Percentiles rank a stretch among this genome's conserved stretches.
Conservation (phyloP, 1,284 basidiomycete species). For the Serendipita sp. region DNA sequence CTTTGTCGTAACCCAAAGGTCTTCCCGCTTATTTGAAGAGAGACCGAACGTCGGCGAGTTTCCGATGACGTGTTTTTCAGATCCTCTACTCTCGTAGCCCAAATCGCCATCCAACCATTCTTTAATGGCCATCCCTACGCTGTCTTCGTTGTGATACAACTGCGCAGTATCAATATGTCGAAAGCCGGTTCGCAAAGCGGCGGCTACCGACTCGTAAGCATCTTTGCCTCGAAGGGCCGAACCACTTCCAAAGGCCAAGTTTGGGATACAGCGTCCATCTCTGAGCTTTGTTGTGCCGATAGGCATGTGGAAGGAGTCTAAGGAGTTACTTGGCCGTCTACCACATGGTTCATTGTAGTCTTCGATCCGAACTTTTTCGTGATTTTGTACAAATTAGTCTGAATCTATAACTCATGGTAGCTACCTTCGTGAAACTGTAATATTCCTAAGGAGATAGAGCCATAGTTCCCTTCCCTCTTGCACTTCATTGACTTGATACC, state of each 20-base stretch:
- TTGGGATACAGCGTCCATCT: slow-evolving; percentile 42
- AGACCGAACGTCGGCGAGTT: slow-evolving; percentile 32
- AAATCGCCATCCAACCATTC: slow-evolving; percentile 16
- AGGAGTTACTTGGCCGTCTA: no score
- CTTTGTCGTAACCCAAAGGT: slow-evolving; percentile 46
- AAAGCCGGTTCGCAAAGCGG: slow-evolving; percentile 33
- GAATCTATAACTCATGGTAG: no score
- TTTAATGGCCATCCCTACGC: slow-evolving; percentile 34
- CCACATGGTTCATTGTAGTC: no score
- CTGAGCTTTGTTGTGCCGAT: slow-evolving; percentile 28
- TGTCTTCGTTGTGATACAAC: slow-evolving; percentile 33
- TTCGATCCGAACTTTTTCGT: no score
- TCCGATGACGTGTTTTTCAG: slow-evolving; percentile 29
- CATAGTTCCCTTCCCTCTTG: no score
- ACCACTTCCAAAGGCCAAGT: slow-evolving; percentile 58
- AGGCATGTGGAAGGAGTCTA: neutral
- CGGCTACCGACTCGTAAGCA: neutral
- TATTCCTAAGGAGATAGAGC: no score
- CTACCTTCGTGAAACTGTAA: no score
- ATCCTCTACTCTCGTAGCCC: slow-evolving; percentile 15
- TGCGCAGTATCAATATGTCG: slow-evolving; percentile 38
- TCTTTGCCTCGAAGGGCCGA: neutral
- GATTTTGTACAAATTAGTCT: no score
- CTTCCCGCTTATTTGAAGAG: slow-evolving; percentile 23
- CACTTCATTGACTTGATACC: no score